These are phyloP conservation scores for Colletotrichum sp. DNA, from an alignment of 2,329 filamentous ascomycete genomes.

Conservation along the genomic window DNA sequence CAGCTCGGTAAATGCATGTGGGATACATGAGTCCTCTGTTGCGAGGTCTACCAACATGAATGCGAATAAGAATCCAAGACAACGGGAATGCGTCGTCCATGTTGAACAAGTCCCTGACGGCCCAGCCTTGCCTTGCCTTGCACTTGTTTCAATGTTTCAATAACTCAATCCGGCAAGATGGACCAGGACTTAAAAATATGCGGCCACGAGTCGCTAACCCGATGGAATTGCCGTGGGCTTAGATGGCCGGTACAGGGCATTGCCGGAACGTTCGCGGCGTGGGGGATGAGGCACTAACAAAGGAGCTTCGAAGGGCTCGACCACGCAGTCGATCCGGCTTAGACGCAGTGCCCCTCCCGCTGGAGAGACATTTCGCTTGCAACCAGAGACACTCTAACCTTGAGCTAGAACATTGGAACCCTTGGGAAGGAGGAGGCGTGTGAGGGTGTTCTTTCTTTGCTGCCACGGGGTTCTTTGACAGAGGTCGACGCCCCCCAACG, in stretches of 20 bases:
- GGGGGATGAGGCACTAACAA: not conserved
- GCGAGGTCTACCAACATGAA: not conserved
- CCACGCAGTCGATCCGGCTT: not conserved
- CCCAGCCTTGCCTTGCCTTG: not conserved
- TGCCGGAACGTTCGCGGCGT: not conserved
- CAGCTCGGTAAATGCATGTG: not conserved
- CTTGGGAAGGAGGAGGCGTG: not conserved
- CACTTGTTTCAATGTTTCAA: not conserved
- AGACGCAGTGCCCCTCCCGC: not conserved
- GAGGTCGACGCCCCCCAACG: not conserved
- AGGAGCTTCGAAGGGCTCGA: not conserved
- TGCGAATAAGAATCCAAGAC: not conserved
- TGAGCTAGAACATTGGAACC: not conserved
- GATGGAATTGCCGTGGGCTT: not conserved
- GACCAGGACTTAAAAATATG: not conserved
- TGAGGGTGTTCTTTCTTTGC: not conserved
- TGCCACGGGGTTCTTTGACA: not conserved
- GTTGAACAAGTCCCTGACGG: not conserved
- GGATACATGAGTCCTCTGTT: not conserved
- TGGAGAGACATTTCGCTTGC: not conserved
- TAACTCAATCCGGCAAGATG: not conserved
- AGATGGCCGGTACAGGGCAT: not conserved
- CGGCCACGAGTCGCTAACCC: not conserved
- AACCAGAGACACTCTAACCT: not conserved
- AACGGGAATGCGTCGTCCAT: not conserved